Evolutionary conservation across 805 yeast genomes (phyloP).

Genomic region (Schwanniomyces pseudopolymorphus): DNA sequence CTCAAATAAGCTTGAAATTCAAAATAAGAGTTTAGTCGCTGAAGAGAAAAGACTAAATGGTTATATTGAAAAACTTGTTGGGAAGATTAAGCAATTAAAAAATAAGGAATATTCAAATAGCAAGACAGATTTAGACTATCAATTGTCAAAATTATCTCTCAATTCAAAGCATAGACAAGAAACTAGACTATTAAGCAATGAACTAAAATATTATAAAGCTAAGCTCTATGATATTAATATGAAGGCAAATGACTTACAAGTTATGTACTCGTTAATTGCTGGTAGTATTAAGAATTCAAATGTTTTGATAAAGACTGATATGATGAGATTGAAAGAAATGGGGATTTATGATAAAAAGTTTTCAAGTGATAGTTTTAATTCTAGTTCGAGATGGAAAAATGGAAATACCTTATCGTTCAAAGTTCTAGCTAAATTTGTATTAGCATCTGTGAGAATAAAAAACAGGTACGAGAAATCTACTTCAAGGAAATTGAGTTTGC

Average conservation of each 20-base stretch:
- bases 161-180: constrained; percentile 9
- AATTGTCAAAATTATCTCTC: constrained; percentile 27
- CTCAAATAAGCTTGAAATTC: constrained; percentile 27
- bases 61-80: constrained; percentile 30
- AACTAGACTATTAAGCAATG: constrained; percentile 31
- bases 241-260: constrained; percentile 31
- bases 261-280: constrained; percentile 33
- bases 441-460: constrained; percentile 34
- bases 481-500: constrained; percentile 22
- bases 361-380: constrained; percentile 15
- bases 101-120: constrained; percentile 30
- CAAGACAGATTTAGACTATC: constrained; percentile 14
- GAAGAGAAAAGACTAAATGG: constrained; percentile 30
- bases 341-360: constrained; percentile 32
- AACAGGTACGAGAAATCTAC: constrained; percentile 28
- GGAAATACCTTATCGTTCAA: constrained; percentile 22
- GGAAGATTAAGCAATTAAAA: constrained; percentile 19
- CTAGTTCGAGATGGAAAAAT: constrained; percentile 14
- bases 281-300: constrained; percentile 28
- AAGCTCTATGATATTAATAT: constrained; percentile 45
- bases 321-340: constrained; percentile 24
- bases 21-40: constrained; percentile 22
- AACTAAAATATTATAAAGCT: constrained; percentile 46
- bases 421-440: constrained; percentile 36
- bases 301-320: constrained; percentile 22